Conservation (phyloP, 495 filamentous ascomycete species). For the Daldinia loculata region DNA sequence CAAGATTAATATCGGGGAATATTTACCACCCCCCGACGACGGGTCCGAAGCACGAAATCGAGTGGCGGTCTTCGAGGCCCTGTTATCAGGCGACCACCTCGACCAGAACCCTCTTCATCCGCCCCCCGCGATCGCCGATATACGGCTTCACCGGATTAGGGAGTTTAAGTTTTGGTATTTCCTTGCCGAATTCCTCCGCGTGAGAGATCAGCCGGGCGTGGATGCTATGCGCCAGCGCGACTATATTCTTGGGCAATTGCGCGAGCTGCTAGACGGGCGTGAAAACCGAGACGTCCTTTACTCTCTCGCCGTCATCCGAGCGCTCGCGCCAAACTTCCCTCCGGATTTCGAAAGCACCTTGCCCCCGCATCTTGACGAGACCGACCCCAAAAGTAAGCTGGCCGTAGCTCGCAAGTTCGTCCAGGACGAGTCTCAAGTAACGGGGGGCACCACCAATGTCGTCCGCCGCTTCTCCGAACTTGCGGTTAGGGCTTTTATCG, state of each 20-base stretch:
- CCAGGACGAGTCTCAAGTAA: constrained; percentile 72
- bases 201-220: constrained; percentile 61
- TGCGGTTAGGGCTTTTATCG: constrained; percentile 61
- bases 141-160: constrained; percentile 62
- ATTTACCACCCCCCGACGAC: constrained; percentile 55
- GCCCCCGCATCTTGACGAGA: constrained; percentile 71
- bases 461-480: constrained; percentile 80
- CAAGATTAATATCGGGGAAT: constrained; percentile 42
- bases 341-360: constrained; percentile 66
- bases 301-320: constrained; percentile 81
- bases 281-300: constrained; percentile 95
- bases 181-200: constrained; percentile 74
- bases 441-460: constrained; percentile 79
- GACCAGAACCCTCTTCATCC: constrained; percentile 64
- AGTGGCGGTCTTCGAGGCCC: constrained; percentile 75
- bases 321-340: constrained; percentile 73
- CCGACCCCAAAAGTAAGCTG: constrained; percentile 75
- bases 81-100: constrained; percentile 74
- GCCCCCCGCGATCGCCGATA: constrained; percentile 51
- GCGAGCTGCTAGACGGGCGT: constrained; percentile 74
- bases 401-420: constrained; percentile 85
- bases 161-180: constrained; percentile 84
- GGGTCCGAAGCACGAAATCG: constrained; percentile 68
- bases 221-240: constrained; percentile 68
- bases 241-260: constrained; percentile 66